Evolutionary conservation across 805 yeast species (phyloP), one percentile per base, ranked within the genome.

Genomic region (Starmerella bombicola): DNA sequence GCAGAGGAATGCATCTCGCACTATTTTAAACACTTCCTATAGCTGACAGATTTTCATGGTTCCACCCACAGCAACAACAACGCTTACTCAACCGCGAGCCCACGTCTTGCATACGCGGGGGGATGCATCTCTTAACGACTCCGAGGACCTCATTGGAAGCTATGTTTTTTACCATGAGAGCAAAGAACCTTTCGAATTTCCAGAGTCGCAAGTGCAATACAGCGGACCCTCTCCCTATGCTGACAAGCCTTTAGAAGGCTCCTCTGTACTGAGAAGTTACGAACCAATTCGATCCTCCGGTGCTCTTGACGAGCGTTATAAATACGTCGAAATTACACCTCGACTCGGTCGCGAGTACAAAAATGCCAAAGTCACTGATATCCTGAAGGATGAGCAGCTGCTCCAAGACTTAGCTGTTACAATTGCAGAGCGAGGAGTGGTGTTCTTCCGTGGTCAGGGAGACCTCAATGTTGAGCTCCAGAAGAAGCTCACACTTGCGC

Each of bases 401-500:
- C 42, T 55, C 10, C 47, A 68, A 45, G 73, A 69, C 43, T 58
- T 69, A 45, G 74, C 74, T 8, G 49, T 67, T 16, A 52, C 67
- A 26, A 53, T 68, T 15, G 63, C 73, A 5, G 69, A 67, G 55
- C 59, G 73, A 46, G 69, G 66, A 21, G 74, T 69, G 33, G 74
- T 69, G 5, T 68, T 70, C 52, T 69, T 70, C 64, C 57, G 69
- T 48, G 61, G 67, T 51, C 74, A 69, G 50, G 25, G 53, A 32
- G 67, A 69, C 34, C 39, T 56, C 29, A 48, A 48, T 33, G 47
- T 47, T 22, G 52, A 49, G 31, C 44, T 51, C 44, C 62, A 57
- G 49, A 52, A 52, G 51, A 40, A 47, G 40, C 49, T 57, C 6
- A 52, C 48, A 5, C 30, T 52, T 33, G 45, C 51, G 33, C 51